Evolutionary conservation across 441 rosid species (phyloP).

Genomic region (Biscutella laevigata): DNA sequence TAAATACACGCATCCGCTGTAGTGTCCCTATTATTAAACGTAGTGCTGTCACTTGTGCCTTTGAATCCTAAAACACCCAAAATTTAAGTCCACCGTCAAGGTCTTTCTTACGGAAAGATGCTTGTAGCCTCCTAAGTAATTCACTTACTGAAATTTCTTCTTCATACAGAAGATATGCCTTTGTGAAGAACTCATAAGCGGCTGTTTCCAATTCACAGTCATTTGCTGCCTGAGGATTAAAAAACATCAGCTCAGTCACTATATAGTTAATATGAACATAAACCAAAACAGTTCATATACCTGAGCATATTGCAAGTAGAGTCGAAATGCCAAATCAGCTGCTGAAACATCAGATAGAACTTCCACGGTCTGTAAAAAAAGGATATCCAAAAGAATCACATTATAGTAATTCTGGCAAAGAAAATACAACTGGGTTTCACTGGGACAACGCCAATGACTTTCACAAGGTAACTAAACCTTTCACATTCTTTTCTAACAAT

Average conservation of each 20-base stretch:
- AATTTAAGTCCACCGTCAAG: slow-evolving; percentile 1
- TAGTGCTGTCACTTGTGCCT: slow-evolving; percentile 85
- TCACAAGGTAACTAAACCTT: slow-evolving; percentile 5
- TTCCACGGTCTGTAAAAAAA: slow-evolving; percentile 39
- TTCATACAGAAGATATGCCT: slow-evolving; percentile 87
- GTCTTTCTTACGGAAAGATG: neutral
- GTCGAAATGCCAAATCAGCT: slow-evolving; percentile 70
- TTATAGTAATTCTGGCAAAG: slow-evolving; percentile 4
- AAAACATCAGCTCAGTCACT: slow-evolving; percentile 11
- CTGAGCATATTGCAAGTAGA: slow-evolving; percentile 94
- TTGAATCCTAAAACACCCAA: slow-evolving; percentile 63
- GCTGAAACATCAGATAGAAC: slow-evolving; percentile 61
- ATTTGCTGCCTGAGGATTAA: slow-evolving; percentile 71
- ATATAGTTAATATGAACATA: too few species aligned
- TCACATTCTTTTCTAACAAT: slow-evolving; percentile 5
- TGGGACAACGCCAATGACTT: neutral
- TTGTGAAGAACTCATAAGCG: slow-evolving; percentile 92
- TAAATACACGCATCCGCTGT: slow-evolving; percentile 90
- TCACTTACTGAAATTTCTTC: slow-evolving; percentile 91
- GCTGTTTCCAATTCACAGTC: slow-evolving; percentile 76
- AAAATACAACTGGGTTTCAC: slow-evolving; percentile 4
- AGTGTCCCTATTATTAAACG: slow-evolving; percentile 90
- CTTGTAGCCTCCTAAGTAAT: neutral
- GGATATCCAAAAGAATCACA: neutral
- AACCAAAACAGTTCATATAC: slow-evolving; percentile 31